Evolutionary conservation across 805 yeast genomes (phyloP).

Genomic region (Schwanniomyces vanrijiae): DNA sequence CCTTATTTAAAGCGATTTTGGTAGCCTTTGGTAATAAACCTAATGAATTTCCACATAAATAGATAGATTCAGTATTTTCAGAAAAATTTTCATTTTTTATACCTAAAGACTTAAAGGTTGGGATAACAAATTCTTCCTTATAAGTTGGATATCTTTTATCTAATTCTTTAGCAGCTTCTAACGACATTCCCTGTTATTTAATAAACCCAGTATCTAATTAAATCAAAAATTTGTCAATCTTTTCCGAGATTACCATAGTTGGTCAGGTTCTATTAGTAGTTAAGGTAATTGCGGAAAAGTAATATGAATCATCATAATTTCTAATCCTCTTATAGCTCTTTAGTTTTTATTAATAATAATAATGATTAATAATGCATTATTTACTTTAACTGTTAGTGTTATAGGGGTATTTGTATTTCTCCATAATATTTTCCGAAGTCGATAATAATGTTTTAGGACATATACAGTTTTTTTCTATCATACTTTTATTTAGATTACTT

Average conservation of each 20-base stretch:
- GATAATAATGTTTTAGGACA: no score
- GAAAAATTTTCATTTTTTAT: slow-evolving; percentile 21
- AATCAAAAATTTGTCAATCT: not conserved
- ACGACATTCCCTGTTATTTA: slow-evolving; percentile 8
- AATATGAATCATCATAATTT: no score
- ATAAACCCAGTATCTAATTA: not conserved
- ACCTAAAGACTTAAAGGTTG: slow-evolving; percentile 66
- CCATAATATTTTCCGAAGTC: no score
- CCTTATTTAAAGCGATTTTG: slow-evolving; percentile 55
- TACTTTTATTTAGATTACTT: no score
- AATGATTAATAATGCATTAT: no score
- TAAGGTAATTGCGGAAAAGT: no score
- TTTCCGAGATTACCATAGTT: not conserved
- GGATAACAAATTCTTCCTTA: slow-evolving; percentile 55
- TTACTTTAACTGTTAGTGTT: no score
- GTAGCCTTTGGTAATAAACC: slow-evolving; percentile 83
- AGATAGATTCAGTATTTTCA: slow-evolving; percentile 37
- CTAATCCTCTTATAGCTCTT: no score
- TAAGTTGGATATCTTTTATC: slow-evolving; percentile 43
- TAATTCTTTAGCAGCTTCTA: slow-evolving; percentile 22
- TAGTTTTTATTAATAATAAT: no score
- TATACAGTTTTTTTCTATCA: no score
- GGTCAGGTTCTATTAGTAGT: no score
- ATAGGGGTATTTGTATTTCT: no score
- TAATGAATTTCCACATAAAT: slow-evolving; percentile 91